These are phyloP conservation scores for Domatiomyces catenatus DNA, from an alignment of 2,329 filamentous ascomycete species.

Conservation along the genomic window DNA sequence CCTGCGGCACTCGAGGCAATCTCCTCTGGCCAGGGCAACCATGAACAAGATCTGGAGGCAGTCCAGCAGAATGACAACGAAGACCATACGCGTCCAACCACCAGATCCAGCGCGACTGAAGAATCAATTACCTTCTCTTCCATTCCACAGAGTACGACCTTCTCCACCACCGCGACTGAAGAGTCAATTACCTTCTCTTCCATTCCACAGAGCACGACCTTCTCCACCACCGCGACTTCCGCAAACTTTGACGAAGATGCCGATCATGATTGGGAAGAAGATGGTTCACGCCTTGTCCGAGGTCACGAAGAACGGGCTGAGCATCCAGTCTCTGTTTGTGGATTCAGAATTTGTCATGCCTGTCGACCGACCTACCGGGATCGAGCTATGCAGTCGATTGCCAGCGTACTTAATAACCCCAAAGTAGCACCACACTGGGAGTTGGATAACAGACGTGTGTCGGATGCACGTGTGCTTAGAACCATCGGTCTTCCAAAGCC, in stretches of 20 bases:
- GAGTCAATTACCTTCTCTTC: slow-evolving; percentile 6
- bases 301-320: not conserved
- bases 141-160: slow-evolving; percentile 17
- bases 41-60: slow-evolving; percentile 27
- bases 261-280: slow-evolving; percentile 9
- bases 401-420: slow-evolving; percentile 26
- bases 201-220: slow-evolving; percentile 17
- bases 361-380: slow-evolving; percentile 34
- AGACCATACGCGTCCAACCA: slow-evolving; percentile 10
- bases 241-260: slow-evolving; percentile 12
- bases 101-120: slow-evolving; percentile 6
- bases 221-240: slow-evolving; percentile 13
- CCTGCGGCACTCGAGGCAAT: slow-evolving; percentile 29
- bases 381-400: slow-evolving; percentile 18
- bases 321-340: slow-evolving; percentile 21
- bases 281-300: slow-evolving; percentile 1
- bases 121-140: slow-evolving; percentile 6
- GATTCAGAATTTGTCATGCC: slow-evolving; percentile 32
- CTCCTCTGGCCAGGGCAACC: slow-evolving; percentile 27
- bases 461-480: slow-evolving; percentile 17
- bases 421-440: slow-evolving; percentile 19
- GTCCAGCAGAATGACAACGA: slow-evolving; percentile 27
- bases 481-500: slow-evolving; percentile 5
- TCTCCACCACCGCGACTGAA: slow-evolving; percentile 10
- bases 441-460: slow-evolving; percentile 19